These are phyloP conservation scores for Verticillium nonalfalfae DNA, from an alignment of 2,329 filamentous ascomycete genomes.

Conservation along the genomic window DNA sequence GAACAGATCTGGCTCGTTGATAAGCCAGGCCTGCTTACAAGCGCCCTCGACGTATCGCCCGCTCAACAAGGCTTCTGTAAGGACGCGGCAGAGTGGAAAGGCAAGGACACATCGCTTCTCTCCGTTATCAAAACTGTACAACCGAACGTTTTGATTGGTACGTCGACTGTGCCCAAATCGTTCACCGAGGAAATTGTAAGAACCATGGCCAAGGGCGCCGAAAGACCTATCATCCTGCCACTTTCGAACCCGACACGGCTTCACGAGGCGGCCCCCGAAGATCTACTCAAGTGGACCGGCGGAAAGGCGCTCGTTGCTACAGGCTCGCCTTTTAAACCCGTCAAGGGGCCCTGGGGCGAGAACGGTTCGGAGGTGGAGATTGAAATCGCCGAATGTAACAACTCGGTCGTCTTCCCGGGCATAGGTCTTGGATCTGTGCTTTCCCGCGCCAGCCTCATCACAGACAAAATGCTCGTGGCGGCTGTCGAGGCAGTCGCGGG, in stretches of 20 bases:
- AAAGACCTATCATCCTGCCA: slow-evolving; percentile 72
- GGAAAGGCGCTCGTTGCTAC: slow-evolving; percentile 76
- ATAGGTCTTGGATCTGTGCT: slow-evolving; percentile 78
- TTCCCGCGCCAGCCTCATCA: slow-evolving; percentile 58
- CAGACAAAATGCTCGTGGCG: slow-evolving; percentile 75
- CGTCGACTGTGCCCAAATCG: slow-evolving; percentile 68
- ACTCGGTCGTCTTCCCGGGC: slow-evolving; percentile 77
- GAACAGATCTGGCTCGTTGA: slow-evolving; percentile 82
- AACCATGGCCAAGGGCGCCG: slow-evolving; percentile 69
- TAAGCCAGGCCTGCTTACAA: slow-evolving; percentile 69
- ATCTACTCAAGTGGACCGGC: slow-evolving; percentile 72
- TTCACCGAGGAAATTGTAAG: slow-evolving; percentile 70
- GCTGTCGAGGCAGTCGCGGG: slow-evolving; percentile 68
- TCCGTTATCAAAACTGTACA: slow-evolving; percentile 64
- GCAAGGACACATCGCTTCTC: slow-evolving; percentile 51
- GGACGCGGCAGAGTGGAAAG: slow-evolving; percentile 56
- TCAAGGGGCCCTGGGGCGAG: slow-evolving; percentile 51
- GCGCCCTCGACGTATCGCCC: slow-evolving; percentile 53
- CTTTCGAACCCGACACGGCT: slow-evolving; percentile 80
- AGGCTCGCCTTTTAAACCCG: slow-evolving; percentile 74
- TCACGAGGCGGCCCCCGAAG: slow-evolving; percentile 73
- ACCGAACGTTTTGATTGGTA: slow-evolving; percentile 78
- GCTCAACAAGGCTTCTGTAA: slow-evolving; percentile 65
- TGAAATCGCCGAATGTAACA: slow-evolving; percentile 75
- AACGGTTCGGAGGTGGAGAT: slow-evolving; percentile 36